Base-by-base conservation (phyloP, 2,329 filamentous ascomycete species). In the Monosporascus cannonballus region DNA sequence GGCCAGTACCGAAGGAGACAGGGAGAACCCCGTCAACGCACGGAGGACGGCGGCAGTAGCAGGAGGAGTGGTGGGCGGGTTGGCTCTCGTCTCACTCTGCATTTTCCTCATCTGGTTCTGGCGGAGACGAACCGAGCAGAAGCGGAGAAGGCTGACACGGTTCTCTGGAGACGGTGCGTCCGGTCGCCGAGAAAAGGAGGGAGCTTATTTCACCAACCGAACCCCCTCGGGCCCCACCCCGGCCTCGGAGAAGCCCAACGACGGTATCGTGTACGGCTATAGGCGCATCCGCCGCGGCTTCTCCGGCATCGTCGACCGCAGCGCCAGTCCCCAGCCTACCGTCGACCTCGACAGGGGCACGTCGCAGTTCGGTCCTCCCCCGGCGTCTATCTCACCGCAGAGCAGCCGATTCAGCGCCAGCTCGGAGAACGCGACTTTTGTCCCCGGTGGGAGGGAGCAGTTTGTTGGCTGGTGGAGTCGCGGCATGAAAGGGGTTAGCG, bases 271-370 rank as follows among this genome's bases (percentile, higher is more conserved):
- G 14, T 69, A 71, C 49, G 69, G 67, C 38, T 67, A 69, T 9
- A 64, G 62, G 51, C 62, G 61, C 27, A 55, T 77, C 27, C 67
- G 68, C 9, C 70, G 67, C 18, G 65, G 67, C 4, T 56, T 75
- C 34, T 62, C 63, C 47, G 57, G 61, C 24, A 50, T 71, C 44
- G 55, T 70, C 54, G 53, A 57, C 25, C 57, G 64, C 46, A 67
- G 69, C 51, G 67, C 64, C 27, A 68, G 66, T 47, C 68, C 63
- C 17, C 62, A 65, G 8, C 67, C 73, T 2, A 71, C 69, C 47
- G 73, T 80, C 30, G 74, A 80, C 52, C 69, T 80, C 56, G 73
- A 81, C 63, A 70, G 76, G 47, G 76, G 77, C 6, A 78, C 76
- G 58, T 80, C 79, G 8, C 79, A 81, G 57, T 80, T 78, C 55